Evolutionary conservation across 805 yeast genomes (phyloP).

Genomic region (Candida arabinofermentans): DNA sequence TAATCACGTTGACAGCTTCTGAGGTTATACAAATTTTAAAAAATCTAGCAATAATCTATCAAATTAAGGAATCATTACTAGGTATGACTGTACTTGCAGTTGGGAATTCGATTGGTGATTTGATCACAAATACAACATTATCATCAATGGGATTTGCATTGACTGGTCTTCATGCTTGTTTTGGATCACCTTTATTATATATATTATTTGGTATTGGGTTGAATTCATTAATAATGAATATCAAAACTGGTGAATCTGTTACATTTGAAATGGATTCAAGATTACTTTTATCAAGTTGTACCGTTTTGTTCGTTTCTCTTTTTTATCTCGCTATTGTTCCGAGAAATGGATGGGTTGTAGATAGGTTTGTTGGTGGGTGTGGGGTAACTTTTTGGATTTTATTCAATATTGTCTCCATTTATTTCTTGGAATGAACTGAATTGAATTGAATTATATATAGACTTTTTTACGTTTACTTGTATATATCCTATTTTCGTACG

Average conservation of each 20-base stretch:
- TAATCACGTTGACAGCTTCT: slow-evolving; percentile 29
- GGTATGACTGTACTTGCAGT: slow-evolving; percentile 47
- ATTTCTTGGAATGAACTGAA: slow-evolving; percentile 2
- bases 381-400: slow-evolving; percentile 30
- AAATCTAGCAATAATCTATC: slow-evolving; percentile 41
- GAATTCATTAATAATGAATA: slow-evolving; percentile 36
- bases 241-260: slow-evolving; percentile 19
- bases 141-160: slow-evolving; percentile 34
- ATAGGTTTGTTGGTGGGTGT: slow-evolving; percentile 36
- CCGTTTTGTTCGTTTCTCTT: slow-evolving; percentile 37
- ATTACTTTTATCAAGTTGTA: slow-evolving; percentile 35
- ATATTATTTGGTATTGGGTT: slow-evolving; percentile 48
- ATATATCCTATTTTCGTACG: background rate
- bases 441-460: background rate
- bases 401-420: slow-evolving; percentile 17
- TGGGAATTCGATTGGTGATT: slow-evolving; percentile 50
- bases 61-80: slow-evolving; percentile 42
- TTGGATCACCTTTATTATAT: slow-evolving; percentile 50
- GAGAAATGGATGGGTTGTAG: slow-evolving; percentile 41
- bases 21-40: slow-evolving; percentile 32
- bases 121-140: slow-evolving; percentile 46
- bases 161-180: slow-evolving; percentile 48
- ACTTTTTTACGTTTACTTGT: background rate
- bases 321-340: slow-evolving; percentile 41
- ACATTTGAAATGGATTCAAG: slow-evolving; percentile 36